Base-by-base conservation (phyloP, 768 basidiomycete genomes). In the Tubosaeta sp. region DNA sequence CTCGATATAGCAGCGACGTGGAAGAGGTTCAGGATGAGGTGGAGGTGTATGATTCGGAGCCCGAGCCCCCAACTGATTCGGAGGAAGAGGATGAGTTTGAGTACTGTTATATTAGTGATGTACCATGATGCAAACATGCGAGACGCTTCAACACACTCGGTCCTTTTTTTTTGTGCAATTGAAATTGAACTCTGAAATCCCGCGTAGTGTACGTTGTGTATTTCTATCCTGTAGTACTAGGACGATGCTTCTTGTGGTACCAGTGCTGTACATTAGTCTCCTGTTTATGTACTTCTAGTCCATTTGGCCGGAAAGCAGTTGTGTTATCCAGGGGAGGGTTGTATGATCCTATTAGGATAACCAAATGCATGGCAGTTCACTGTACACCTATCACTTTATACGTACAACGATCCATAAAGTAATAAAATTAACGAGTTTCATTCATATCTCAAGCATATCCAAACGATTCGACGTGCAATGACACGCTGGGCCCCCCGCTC, bases 401-500 rank as follows among this genome's bases (percentile, higher is more conserved):
- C 25, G 8, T 27, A 8, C 4, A 4, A 27, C 25, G 8, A 27
- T 27, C 25, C 4, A 27, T 8, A 27, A 27, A 27, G 8, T 27
- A 27, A 27, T 27, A 27, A 27, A 27, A 27, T 27, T 4, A 27
- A 27, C 4, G 11, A 39, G 19, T 16, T 7, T 1, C 16, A 18
- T 5, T 6, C 7, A 4, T 1, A 8, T 32, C 21, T 25, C 31
- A 73, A 29, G 71, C 72, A 46, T 72, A 74, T 19, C 74, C 73
- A 55, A 75, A 75, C 38, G 71, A 64, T 51, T 74, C 73, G 12
- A 72, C 66, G 40, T 69, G 62, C 45, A 75, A 45, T 0, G 68
- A 62, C 22, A 75, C 68, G 49, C 67, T 73, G 19, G 74, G 66
- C 2, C 70, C 70, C 6, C 72, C 74, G 2, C 44, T 59, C 54